Percentiles rank a stretch among this genome's conserved stretches.
Evolutionary conservation across 2,329 filamentous ascomycete species (phyloP).

Genomic region (Aspergillus sp.): DNA sequence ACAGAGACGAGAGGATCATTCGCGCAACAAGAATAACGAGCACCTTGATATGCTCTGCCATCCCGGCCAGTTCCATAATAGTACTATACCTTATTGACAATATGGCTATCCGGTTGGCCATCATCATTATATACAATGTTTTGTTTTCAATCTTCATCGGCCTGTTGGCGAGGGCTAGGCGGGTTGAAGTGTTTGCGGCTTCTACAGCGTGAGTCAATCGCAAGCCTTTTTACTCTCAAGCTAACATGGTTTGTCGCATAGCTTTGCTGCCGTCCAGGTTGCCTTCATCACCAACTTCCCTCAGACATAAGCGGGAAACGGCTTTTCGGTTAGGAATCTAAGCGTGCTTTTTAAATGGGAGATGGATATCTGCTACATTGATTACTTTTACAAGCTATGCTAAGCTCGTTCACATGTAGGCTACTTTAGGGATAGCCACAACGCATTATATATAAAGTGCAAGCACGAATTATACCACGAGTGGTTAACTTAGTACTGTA

Average conservation of each 20-base stretch:
- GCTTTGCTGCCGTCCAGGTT: slow-evolving; percentile 17
- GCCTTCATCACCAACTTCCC: slow-evolving; percentile 12
- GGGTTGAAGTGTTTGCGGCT: slow-evolving; percentile 14
- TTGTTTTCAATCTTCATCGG: slow-evolving; percentile 11
- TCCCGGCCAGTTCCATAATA: slow-evolving; percentile 12
- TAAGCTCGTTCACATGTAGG: no score
- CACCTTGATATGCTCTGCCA: not conserved
- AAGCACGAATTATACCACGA: no score
- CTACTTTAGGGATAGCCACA: no score
- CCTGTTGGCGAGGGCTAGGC: slow-evolving; percentile 10
- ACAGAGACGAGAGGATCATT: slow-evolving; percentile 8
- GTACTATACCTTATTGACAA: slow-evolving; percentile 9
- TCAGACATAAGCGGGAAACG: not conserved
- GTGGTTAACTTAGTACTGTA: no score
- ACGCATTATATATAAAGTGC: no score
- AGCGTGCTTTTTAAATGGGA: no score
- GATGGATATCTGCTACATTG: no score
- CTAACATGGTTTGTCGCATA: not conserved
- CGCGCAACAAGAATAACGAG: slow-evolving; percentile 1
- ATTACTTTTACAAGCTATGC: no score
- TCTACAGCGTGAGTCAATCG: slow-evolving; percentile 10
- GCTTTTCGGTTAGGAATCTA: no score
- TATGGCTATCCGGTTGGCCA: not conserved
- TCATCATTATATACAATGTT: slow-evolving; percentile 14
- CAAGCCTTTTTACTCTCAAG: not conserved